phyloP scores from a whole-genome alignment of 345 rosid genomes.

The Viola odorata region DNA sequence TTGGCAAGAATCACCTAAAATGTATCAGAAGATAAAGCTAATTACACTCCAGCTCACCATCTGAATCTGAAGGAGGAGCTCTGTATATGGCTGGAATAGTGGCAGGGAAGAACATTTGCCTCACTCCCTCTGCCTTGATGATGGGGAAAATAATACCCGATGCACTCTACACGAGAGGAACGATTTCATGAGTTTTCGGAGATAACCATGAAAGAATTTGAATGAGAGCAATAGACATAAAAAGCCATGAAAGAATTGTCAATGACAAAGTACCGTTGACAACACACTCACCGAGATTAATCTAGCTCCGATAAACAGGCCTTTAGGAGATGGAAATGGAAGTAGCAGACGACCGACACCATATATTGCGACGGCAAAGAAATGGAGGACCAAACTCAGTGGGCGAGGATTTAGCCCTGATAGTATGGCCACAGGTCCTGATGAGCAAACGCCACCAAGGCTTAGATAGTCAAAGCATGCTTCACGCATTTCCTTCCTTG shows the following conservation, averaged over 20 bases:
- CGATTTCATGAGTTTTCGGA: neutral
- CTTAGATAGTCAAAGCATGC: constrained; percentile 22
- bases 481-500: constrained; percentile 19
- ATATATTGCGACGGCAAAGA: constrained; percentile 19
- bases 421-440: constrained; percentile 20
- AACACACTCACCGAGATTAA: constrained; percentile 7
- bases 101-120: constrained; percentile 21
- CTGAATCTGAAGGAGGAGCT: constrained; percentile 9
- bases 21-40: neutral
- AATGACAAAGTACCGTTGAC: neutral
- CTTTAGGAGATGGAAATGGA: constrained; percentile 19
- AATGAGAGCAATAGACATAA: neutral
- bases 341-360: constrained; percentile 18
- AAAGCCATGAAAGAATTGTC: neutral
- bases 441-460: constrained; percentile 14
- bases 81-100: constrained; percentile 12
- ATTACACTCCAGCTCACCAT: neutral
- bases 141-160: constrained; percentile 19
- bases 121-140: constrained; percentile 20
- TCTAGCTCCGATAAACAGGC: constrained; percentile 16
- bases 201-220: neutral
- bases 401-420: constrained; percentile 21
- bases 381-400: constrained; percentile 14
- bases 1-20: too few species aligned
- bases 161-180: constrained; percentile 9